These are phyloP conservation scores for Neocatenulostroma microsporum DNA, from an alignment of 2,329 filamentous ascomycete species.

Conservation along the genomic window DNA sequence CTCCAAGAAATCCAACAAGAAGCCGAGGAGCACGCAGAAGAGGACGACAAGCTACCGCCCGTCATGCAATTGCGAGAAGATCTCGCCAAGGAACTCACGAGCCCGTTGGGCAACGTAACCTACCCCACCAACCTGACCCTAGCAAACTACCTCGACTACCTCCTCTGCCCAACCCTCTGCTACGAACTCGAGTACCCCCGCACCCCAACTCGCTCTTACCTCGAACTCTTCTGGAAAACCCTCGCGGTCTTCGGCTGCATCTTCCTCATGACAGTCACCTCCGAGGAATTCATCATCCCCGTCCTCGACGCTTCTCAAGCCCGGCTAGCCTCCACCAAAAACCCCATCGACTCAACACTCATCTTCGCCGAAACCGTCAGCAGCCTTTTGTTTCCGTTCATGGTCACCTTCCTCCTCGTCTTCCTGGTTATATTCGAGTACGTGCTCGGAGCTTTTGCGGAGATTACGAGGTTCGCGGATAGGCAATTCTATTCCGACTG, in stretches of 20 bases:
- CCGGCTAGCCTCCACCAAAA: conserved; percentile 46
- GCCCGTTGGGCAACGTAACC: conserved; percentile 78
- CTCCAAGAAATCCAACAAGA: conserved; percentile 1
- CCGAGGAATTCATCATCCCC: conserved; percentile 91
- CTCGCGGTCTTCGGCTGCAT: conserved; percentile 92
- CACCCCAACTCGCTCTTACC: conserved; percentile 65
- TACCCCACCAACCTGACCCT: conserved; percentile 84
- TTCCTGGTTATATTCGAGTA: conserved; percentile 99
- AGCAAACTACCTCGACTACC: conserved; percentile 74
- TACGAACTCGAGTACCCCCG: conserved; percentile 97
- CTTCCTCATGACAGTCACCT: conserved; percentile 82
- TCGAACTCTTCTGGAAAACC: conserved; percentile 74
- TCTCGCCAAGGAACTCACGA: conserved; percentile 83
- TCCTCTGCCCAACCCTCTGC: conserved; percentile 90
- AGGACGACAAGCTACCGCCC: conserved; percentile 32
- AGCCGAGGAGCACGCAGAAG: conserved; percentile 14
- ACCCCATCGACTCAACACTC: conserved; percentile 60
- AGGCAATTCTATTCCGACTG: conserved; percentile 81
- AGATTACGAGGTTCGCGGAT: conserved; percentile 77
- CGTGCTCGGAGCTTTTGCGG: conserved; percentile 84
- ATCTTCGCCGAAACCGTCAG: conserved; percentile 85
- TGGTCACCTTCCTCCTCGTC: conserved; percentile 88
- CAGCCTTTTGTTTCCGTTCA: conserved; percentile 90
- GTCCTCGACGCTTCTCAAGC: conserved; percentile 66
- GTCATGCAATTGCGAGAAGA: conserved; percentile 70